Conservation (phyloP, 371 early-diverging fungal genomes). For the Apophysomyces trapeziformis region DNA sequence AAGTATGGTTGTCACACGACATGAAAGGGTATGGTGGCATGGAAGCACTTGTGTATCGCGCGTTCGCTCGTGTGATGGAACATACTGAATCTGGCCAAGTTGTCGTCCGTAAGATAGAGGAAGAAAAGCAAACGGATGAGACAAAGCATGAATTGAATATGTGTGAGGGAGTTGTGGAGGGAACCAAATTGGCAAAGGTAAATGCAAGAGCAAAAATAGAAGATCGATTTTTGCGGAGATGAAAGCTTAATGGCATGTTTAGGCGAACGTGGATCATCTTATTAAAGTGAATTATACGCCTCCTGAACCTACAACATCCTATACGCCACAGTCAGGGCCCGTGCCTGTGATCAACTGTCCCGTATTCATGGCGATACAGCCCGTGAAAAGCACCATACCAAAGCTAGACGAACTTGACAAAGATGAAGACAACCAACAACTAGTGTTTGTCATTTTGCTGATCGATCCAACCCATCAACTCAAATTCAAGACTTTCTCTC, state of each 20-base stretch:
- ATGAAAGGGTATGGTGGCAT: slow-evolving; percentile 66
- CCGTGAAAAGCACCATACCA: slow-evolving; percentile 42
- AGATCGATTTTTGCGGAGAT: background rate
- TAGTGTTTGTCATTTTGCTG: slow-evolving; percentile 57
- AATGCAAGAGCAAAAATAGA: background rate
- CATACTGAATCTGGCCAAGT: slow-evolving; percentile 72
- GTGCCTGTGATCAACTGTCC: slow-evolving; percentile 62
- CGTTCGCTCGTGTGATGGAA: slow-evolving; percentile 71
- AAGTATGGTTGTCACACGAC: slow-evolving; percentile 67
- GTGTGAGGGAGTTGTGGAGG: slow-evolving; percentile 63
- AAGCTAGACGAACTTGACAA: slow-evolving; percentile 31
- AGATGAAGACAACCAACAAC: slow-evolving; percentile 35
- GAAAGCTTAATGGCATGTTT: background rate
- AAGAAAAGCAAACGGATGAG: slow-evolving; percentile 35
- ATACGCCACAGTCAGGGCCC: slow-evolving; percentile 43
- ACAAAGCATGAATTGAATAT: slow-evolving; percentile 56
- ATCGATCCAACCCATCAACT: slow-evolving; percentile 68
- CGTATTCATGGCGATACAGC: slow-evolving; percentile 70
- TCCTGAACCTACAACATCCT: slow-evolving; percentile 25
- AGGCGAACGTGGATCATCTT: slow-evolving; percentile 61
- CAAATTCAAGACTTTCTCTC: slow-evolving; percentile 62
- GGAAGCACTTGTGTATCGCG: slow-evolving; percentile 62
- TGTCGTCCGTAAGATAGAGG: slow-evolving; percentile 56
- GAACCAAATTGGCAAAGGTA: slow-evolving; percentile 61
- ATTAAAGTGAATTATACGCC: slow-evolving; percentile 52